Conservation (phyloP, 139 green algal genomes). For the Pleodorina starrii region DNA sequence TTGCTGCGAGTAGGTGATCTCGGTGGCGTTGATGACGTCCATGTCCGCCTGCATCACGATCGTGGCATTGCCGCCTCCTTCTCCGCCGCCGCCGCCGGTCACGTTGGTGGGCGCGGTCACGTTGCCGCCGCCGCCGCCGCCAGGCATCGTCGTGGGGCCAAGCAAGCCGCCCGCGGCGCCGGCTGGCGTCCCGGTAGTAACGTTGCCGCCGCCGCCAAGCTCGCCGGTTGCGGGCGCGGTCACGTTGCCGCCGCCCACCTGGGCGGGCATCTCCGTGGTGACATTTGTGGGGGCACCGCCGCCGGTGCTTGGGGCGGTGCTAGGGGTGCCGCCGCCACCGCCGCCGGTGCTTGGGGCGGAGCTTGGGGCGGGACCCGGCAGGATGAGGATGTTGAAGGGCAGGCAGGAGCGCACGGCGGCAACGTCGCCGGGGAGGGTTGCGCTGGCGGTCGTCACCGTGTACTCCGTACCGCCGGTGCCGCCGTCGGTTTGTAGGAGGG, state of each 20-base stretch:
- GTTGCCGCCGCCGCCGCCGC: neutral
- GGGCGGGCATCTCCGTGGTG: neutral
- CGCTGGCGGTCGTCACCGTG: neutral
- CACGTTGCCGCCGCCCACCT: neutral
- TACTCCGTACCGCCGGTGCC: neutral
- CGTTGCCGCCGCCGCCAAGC: neutral
- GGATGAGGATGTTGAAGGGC: constrained; percentile 38
- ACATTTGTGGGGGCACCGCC: neutral
- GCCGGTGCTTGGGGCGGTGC: neutral
- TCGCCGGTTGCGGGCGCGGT: neutral
- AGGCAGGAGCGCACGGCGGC: constrained; percentile 36
- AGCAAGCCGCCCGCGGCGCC: no score
- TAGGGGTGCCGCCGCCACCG: neutral
- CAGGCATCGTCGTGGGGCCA: no score
- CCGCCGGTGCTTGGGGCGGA: neutral
- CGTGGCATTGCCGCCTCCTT: constrained; percentile 17
- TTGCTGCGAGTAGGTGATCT: constrained; percentile 20
- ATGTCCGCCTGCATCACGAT: neutral
- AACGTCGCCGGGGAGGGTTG: constrained; percentile 25
- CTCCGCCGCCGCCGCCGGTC: neutral
- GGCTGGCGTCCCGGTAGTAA: neutral
- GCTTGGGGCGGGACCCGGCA: neutral
- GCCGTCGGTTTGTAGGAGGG: neutral
- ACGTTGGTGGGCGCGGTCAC: no score
- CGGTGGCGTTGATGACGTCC: constrained; percentile 20